phyloP scores from a whole-genome alignment of 2,329 filamentous ascomycete genomes.

The Colletotrichum graminicola region DNA sequence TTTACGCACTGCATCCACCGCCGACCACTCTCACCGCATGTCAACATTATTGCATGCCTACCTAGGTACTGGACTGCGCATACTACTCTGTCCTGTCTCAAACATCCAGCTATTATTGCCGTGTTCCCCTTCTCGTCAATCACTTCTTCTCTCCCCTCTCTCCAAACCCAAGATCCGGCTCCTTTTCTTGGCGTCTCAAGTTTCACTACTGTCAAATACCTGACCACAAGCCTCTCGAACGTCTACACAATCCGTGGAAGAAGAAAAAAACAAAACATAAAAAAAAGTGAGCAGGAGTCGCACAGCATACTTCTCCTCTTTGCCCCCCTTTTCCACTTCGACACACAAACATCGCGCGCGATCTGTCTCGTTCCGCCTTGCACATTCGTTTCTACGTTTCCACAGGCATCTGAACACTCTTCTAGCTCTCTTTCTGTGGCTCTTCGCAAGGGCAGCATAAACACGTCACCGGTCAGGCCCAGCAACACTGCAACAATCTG shows the following conservation, averaged over 20 bases:
- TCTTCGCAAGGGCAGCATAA: conserved; percentile 31
- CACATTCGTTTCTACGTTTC: conserved; percentile 26
- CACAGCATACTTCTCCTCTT: conserved; percentile 1
- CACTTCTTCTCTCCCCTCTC: background rate
- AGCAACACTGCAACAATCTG: conserved; percentile 8
- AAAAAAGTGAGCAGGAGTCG: conserved; percentile 9
- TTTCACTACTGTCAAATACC: conserved; percentile 25
- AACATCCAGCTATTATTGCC: background rate
- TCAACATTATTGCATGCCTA: background rate
- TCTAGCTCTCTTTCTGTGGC: background rate
- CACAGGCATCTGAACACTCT: conserved; percentile 17
- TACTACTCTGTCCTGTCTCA: background rate
- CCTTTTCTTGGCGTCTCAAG: conserved; percentile 36
- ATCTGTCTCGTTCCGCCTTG: conserved; percentile 30
- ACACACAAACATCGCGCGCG: conserved; percentile 2
- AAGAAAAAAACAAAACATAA: conserved; percentile 5
- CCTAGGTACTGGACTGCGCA: background rate
- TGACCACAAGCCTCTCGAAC: background rate
- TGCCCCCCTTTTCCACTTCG: conserved; percentile 12
- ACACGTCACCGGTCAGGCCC: conserved; percentile 17
- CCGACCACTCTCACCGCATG: conserved; percentile 17
- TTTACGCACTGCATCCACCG: conserved; percentile 5
- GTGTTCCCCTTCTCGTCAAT: conserved; percentile 12
- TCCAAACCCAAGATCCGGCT: conserved; percentile 29
- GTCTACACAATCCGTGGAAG: conserved; percentile 18